A percentile compares a stretch with the other conserved stretches of the same genome.
Evolutionary conservation across 306 rosid species (phyloP).

Genomic region (Glycine soja): DNA sequence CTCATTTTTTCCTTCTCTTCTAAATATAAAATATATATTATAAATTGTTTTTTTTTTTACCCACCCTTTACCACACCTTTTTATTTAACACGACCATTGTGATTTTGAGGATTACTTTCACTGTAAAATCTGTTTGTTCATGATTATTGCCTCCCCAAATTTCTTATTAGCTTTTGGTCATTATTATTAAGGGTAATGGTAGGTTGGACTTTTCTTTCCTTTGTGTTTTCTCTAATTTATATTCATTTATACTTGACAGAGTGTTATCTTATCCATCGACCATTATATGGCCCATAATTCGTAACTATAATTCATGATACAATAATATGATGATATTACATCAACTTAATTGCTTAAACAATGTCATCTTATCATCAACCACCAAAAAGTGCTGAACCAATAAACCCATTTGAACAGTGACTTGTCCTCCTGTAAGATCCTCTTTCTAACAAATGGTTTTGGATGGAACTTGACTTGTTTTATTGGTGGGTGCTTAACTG

Average conservation of each 20-base stretch:
- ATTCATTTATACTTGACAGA: not conserved
- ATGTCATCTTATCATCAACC: conserved; percentile 3
- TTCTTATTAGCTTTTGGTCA: conserved; percentile 35
- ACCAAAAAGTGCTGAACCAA: conserved; percentile 7
- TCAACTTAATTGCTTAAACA: conserved; percentile 4
- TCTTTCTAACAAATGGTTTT: conserved; percentile 22
- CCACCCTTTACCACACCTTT: conserved; percentile 9
- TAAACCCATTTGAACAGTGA: conserved; percentile 21
- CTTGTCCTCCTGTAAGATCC: conserved; percentile 15
- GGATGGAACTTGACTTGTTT: conserved; percentile 14
- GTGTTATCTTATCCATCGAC: not conserved
- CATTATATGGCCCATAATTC: not conserved
- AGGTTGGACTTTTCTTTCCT: conserved; percentile 4
- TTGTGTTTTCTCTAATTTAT: conserved; percentile 24
- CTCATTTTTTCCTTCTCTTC: conserved; percentile 36
- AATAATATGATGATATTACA: not conserved
- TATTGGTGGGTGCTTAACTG: not conserved
- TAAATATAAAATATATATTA: conserved; percentile 32
- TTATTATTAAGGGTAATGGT: conserved; percentile 23
- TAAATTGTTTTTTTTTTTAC: conserved; percentile 24
- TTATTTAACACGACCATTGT: conserved; percentile 22
- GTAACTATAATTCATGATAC: not conserved
- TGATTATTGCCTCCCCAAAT: conserved; percentile 27
- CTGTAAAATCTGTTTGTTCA: conserved; percentile 38
- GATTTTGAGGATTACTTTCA: conserved; percentile 17